Evolutionary conservation across 805 yeast genomes (phyloP), one percentile per base, ranked within the genome.

Genomic region (Ogataea angusta): DNA sequence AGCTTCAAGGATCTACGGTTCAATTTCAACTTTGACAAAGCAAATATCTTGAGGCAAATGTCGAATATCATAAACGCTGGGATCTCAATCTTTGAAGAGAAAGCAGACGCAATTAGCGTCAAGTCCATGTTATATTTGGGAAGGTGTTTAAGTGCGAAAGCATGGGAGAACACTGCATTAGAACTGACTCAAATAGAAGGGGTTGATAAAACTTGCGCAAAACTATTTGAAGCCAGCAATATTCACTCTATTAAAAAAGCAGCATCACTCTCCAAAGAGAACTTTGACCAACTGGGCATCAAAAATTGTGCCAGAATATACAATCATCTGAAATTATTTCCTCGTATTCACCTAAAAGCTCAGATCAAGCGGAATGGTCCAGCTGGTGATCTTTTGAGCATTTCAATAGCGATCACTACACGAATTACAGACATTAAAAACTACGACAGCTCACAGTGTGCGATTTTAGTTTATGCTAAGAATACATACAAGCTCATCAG

Each of bases 101-200:
- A 62, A 38, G 56, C 60, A 18, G 80, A 75, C 50, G 68, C 69
- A 0, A 47, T 50, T 1, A 72, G 81, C 0, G 53, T 74, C 31
- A 47, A 58, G 16, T 66, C 60, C 30, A 47, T 72, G 2, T 48
- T 76, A 6, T 58, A 56, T 33, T 43, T 78, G 6, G 47, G 55
- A 3, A 56, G 79, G 40, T 68, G 72, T 29, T 41, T 73, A 1
- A 54, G 52, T 32, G 74, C 75, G 0, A 64, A 60, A 42, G 65
- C 77, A 12, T 76, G 83, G 83, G 80, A 75, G 45, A 69, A 67
- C 37, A 52, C 70, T 0, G 54, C 72, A 0, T 62, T 66, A 52
- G 68, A 67, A 4, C 51, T 76, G n/a, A 55, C 69, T 35, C 82
- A 77, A 40, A 38, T 77, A 9, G 70, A 69, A 19, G 73, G 71